Percentiles rank a stretch among this genome's conserved stretches.
Conservation (phyloP, 1,139 yeast species). For the Hyphopichia wangnamkhiaoensis region DNA sequence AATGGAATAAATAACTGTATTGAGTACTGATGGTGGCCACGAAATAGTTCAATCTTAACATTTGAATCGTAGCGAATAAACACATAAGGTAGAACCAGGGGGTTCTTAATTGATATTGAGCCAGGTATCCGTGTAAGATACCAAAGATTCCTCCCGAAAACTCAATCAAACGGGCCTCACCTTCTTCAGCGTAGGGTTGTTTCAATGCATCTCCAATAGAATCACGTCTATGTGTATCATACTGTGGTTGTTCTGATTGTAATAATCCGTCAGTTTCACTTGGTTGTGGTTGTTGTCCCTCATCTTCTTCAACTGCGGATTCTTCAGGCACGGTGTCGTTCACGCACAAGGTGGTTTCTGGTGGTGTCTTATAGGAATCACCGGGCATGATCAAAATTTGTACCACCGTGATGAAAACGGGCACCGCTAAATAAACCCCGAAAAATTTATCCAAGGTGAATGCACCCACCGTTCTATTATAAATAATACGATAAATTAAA, state of each 20-base stretch:
- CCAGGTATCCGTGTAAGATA: conserved; percentile 44
- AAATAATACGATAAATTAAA: conserved; percentile 36
- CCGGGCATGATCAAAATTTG: conserved; percentile 45
- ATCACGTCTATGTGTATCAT: conserved; percentile 29
- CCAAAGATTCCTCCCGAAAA: conserved; percentile 46
- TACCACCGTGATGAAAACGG: conserved; percentile 38
- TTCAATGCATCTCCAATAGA: conserved; percentile 49
- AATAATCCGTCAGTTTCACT: conserved; percentile 26
- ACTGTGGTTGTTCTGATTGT: not conserved
- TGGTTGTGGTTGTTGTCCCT: conserved; percentile 4
- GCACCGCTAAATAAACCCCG: conserved; percentile 38
- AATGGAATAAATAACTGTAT: conserved; percentile 39
- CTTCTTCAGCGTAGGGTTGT: conserved; percentile 45
- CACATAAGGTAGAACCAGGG: conserved; percentile 47
- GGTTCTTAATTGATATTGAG: conserved; percentile 40
- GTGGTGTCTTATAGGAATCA: conserved; percentile 41
- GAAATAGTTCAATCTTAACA: conserved; percentile 48
- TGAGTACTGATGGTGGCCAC: conserved; percentile 50
- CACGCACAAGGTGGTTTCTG: conserved; percentile 29
- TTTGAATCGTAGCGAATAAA: conserved; percentile 40
- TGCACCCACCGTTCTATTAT: conserved; percentile 24
- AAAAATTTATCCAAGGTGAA: conserved; percentile 38
- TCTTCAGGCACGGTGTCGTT: conserved; percentile 15
- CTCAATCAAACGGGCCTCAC: conserved; percentile 34
- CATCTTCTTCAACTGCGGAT: conserved; percentile 9